A percentile compares a stretch with the other conserved stretches of the same genome.
Evolutionary conservation across 805 yeast species (phyloP).

Genomic region (Wickerhamiella siamensis): DNA sequence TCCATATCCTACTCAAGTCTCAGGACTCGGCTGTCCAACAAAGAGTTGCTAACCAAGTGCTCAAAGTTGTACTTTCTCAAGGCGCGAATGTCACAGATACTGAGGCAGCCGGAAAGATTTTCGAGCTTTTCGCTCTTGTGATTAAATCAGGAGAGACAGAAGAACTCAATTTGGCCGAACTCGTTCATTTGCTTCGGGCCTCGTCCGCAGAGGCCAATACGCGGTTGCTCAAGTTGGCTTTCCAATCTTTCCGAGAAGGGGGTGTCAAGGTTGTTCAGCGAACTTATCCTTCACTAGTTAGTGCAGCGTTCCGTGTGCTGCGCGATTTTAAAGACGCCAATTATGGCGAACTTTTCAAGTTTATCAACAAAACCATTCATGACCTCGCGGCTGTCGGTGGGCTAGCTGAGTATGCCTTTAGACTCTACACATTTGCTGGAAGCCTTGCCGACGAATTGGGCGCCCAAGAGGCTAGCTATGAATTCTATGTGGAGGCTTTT

Average conservation of each 20-base stretch:
- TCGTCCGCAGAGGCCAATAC: conserved; percentile 34
- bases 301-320: conserved; percentile 39
- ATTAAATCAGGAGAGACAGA: conserved; percentile 29
- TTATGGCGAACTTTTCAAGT: conserved; percentile 41
- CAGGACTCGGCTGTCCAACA: conserved; percentile 41
- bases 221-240: conserved; percentile 33
- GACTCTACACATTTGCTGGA: conserved; percentile 50
- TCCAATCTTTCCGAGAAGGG: conserved; percentile 40
- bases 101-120: conserved; percentile 44
- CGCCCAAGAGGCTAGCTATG: conserved; percentile 63
- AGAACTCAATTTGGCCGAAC: conserved; percentile 37
- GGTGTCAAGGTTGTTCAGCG: conserved; percentile 37
- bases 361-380: conserved; percentile 50
- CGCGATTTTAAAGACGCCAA: conserved; percentile 2
- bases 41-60: conserved; percentile 44
- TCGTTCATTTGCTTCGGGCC: conserved; percentile 48
- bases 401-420: conserved; percentile 24
- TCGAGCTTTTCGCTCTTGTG: conserved; percentile 43
- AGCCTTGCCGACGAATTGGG: conserved; percentile 64
- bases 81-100: conserved; percentile 27
- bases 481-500: conserved; percentile 78
- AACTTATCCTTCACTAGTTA: conserved; percentile 66
- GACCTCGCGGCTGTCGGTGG: conserved; percentile 33
- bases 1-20: conserved; percentile 38
- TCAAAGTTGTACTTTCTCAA: conserved; percentile 38